Percentiles rank a stretch among this genome's conserved stretches.
These are phyloP conservation scores for Russula foetens DNA, from an alignment of 768 basidiomycete genomes.

Conservation along the genomic window DNA sequence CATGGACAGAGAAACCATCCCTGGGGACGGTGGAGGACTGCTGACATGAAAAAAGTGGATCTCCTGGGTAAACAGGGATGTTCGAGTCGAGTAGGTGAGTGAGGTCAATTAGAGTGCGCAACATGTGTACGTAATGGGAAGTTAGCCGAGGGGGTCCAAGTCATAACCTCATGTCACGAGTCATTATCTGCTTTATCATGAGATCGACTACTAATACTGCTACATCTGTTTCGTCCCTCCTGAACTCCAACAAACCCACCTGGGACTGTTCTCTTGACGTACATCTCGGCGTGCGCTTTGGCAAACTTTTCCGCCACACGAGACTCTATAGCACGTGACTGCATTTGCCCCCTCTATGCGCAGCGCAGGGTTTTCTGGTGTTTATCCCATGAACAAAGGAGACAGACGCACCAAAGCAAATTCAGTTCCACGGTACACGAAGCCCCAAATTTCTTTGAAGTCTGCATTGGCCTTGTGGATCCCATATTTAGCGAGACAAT, in stretches of 20 bases:
- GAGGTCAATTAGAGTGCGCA: slow-evolving; percentile 17
- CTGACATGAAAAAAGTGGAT: slow-evolving; percentile 22
- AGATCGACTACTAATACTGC: neutral
- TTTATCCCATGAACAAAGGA: neutral
- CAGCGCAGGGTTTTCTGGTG: neutral
- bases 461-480: slow-evolving; percentile 19
- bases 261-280: slow-evolving; percentile 9
- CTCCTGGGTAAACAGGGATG: slow-evolving; percentile 24
- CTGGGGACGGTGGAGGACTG: slow-evolving; percentile 15
- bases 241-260: neutral
- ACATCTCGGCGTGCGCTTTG: slow-evolving; percentile 19
- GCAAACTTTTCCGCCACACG: slow-evolving; percentile 15
- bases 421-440: slow-evolving; percentile 20
- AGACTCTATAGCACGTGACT: slow-evolving; percentile 16
- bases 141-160: neutral
- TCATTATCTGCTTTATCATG: neutral
- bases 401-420: slow-evolving; percentile 21
- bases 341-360: slow-evolving; percentile 19
- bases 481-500: slow-evolving; percentile 18
- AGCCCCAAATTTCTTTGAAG: slow-evolving; percentile 22
- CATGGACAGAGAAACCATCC: slow-evolving; percentile 22
- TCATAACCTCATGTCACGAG: neutral
- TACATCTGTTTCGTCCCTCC: slow-evolving; percentile 11
- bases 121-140: neutral
- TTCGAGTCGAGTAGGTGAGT: slow-evolving; percentile 14